phyloP scores from a whole-genome alignment of 495 filamentous ascomycete genomes.

The Hypoxylon trugodes region DNA sequence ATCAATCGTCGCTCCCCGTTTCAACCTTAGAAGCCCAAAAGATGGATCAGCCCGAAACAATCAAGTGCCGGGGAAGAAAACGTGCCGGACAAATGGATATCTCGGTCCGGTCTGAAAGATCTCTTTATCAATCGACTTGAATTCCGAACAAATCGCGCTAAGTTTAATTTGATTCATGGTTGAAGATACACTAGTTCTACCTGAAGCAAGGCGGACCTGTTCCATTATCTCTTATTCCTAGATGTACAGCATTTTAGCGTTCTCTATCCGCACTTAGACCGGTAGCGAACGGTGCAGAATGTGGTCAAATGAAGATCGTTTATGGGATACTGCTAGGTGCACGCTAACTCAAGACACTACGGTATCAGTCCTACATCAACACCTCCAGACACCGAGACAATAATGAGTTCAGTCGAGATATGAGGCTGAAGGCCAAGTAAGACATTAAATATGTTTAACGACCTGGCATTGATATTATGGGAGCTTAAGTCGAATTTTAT shows the following conservation, averaged over 20 bases:
- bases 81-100: conserved; percentile 2
- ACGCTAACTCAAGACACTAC: too few species aligned
- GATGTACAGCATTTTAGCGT: conserved; percentile 22
- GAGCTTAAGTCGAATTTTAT: conserved; percentile 27
- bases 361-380: too few species aligned
- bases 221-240: not conserved
- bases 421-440: not conserved
- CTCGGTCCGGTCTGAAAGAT: not conserved
- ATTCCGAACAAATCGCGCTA: not conserved
- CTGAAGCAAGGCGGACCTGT: conserved; percentile 14
- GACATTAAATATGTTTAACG: not conserved
- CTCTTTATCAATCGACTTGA: not conserved
- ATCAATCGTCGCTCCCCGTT: conserved; percentile 24
- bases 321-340: conserved; percentile 1
- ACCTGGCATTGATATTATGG: too few species aligned
- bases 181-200: not conserved
- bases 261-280: not conserved
- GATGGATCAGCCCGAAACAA: conserved; percentile 21
- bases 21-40: conserved; percentile 15
- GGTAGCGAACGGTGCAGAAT: conserved; percentile 11
- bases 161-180: not conserved
- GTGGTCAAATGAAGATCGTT: conserved; percentile 3
- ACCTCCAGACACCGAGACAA: too few species aligned
- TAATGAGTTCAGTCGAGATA: too few species aligned
- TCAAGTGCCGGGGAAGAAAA: conserved; percentile 28